Evolutionary conservation across 2,329 filamentous ascomycete species (phyloP).

Genomic region (Ophiostoma sp.): DNA sequence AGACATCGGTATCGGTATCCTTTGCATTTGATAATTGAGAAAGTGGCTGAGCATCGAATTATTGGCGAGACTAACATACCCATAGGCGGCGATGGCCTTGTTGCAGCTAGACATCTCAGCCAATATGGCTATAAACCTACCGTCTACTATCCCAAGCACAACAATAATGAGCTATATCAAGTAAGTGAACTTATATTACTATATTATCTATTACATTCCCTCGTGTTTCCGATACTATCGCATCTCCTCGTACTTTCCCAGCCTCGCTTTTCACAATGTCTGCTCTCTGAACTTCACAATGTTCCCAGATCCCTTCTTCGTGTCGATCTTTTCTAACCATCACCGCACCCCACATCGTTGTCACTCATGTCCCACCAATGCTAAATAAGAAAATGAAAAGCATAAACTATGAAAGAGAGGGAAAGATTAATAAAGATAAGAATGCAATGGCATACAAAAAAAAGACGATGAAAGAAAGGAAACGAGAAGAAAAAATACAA

Average conservation of each 20-base stretch:
- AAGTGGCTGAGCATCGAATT: neutral
- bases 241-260: too few species aligned
- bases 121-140: constrained; percentile 88
- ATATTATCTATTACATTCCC: neutral
- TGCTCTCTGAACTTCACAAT: neutral
- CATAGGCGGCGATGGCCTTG: constrained; percentile 83
- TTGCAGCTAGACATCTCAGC: constrained; percentile 83
- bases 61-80: neutral
- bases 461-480: neutral
- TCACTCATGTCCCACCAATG: neutral
- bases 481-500: neutral
- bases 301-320: neutral
- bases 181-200: constrained; percentile 38
- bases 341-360: neutral
- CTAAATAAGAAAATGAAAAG: neutral
- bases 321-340: neutral
- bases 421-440: neutral
- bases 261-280: neutral
- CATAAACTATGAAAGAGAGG: neutral
- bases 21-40: neutral
- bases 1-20: neutral
- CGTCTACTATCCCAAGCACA: constrained; percentile 88
- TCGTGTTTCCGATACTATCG: neutral
- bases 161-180: constrained; percentile 84
- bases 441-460: neutral